These are phyloP conservation scores for Neofusicoccum umdonicola DNA, from an alignment of 2,329 filamentous ascomycete genomes.

Conservation along the genomic window DNA sequence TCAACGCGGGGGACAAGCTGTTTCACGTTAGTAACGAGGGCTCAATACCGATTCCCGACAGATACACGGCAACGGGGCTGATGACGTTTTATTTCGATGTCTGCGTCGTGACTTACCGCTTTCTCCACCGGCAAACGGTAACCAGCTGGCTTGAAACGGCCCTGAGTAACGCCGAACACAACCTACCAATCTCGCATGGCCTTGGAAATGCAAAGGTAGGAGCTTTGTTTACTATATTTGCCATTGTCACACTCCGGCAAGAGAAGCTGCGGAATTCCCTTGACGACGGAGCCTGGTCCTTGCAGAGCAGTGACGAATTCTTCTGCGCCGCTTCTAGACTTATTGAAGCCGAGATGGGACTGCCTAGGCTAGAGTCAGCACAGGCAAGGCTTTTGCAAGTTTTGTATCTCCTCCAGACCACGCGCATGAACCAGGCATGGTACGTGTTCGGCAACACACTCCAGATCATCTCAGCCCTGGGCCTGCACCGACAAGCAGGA, in stretches of 20 bases:
- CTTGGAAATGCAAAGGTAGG: constrained; percentile 48
- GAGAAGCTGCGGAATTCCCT: neutral
- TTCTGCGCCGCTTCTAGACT: constrained; percentile 45
- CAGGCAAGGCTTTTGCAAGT: constrained; percentile 59
- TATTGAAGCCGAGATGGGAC: constrained; percentile 51
- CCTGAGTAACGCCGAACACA: constrained; percentile 26
- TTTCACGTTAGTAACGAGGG: constrained; percentile 38
- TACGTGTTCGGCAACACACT: constrained; percentile 58
- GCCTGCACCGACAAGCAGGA: constrained; percentile 42
- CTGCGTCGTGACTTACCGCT: constrained; percentile 60
- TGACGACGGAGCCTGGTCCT: constrained; percentile 19
- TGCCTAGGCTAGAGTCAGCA: constrained; percentile 55
- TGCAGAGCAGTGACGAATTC: constrained; percentile 40
- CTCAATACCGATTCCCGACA: constrained; percentile 33
- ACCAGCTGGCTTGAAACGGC: constrained; percentile 42
- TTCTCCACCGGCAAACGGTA: constrained; percentile 55
- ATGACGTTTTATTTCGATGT: constrained; percentile 59
- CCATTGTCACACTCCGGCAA: constrained; percentile 45
- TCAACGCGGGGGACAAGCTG: constrained; percentile 53
- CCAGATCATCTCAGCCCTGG: constrained; percentile 51
- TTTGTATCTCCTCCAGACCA: constrained; percentile 58
- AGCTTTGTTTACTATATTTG: constrained; percentile 35
- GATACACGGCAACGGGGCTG: constrained; percentile 42
- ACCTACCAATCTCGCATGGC: constrained; percentile 34
- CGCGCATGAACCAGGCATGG: constrained; percentile 61